Percentiles rank a stretch among this genome's conserved stretches.
Conservation (phyloP, 352 stramenopile species). For the Thraustotheca clavata region DNA sequence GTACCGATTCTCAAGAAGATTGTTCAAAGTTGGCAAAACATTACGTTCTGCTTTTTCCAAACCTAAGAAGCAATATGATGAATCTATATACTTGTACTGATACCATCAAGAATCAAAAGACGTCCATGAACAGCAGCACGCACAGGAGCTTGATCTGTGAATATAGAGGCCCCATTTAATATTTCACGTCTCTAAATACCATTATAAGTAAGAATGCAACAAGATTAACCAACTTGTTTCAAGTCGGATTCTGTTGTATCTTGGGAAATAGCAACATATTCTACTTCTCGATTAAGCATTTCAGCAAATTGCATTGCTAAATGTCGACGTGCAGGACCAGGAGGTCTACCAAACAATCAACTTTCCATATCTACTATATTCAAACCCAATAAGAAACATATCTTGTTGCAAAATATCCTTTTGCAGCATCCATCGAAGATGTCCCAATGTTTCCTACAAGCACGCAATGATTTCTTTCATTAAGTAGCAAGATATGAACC, state of each 20-base stretch:
- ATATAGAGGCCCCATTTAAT: conserved; percentile 58
- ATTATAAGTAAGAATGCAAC: background rate
- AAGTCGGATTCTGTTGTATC: conserved; percentile 92
- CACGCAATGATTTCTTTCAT: background rate
- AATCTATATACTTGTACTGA: background rate
- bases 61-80: conserved; percentile 26
- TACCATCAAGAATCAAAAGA: conserved; percentile 91
- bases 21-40: conserved; percentile 96
- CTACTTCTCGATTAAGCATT: conserved; percentile 71
- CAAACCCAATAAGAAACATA: conserved; percentile 81
- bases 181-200: conserved; percentile 50
- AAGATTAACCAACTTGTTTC: conserved; percentile 51
- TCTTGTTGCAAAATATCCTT: conserved; percentile 78
- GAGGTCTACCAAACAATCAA: conserved; percentile 35
- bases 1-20: conserved; percentile 93
- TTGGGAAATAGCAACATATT: conserved; percentile 88
- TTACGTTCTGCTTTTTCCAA: conserved; percentile 95
- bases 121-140: conserved; percentile 89
- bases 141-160: conserved; percentile 89
- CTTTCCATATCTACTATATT: no score
- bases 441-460: conserved; percentile 47
- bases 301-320: conserved; percentile 82
- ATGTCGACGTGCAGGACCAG: conserved; percentile 56
- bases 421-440: conserved; percentile 83
- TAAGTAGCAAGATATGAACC: background rate